Base-by-base conservation (phyloP, 495 filamentous ascomycete genomes). In the Schizothecium vesticola region DNA sequence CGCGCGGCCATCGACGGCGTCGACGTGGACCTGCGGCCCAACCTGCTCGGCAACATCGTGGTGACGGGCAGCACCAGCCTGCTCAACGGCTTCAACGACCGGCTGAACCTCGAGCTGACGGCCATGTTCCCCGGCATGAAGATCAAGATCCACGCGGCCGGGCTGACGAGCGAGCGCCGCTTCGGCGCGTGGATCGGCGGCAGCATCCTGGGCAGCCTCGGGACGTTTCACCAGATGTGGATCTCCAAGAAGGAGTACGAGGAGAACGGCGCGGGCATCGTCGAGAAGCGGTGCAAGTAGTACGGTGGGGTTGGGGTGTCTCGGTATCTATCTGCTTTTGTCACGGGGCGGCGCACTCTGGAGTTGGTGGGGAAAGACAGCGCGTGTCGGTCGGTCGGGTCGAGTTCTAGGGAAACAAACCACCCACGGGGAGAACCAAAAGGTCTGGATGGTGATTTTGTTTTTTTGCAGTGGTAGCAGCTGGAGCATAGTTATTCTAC, bases 171-270 rank as follows among this genome's bases (percentile, higher is more conserved):
- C 13, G 95, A 99, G 86, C 81, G 95, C 62, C 88, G 90, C 66
- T 98, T 94, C 78, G 93, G 91, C 13, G 89, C 90, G 29, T 99
- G 96, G 96, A 91, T 99, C 70, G 95, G 95, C 25, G 95, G 95
- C 16, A 97, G 93, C 81, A 97, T 99, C 71, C 81, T 98, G 73
- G 94, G 91, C 3, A 97, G 93, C 80, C 78, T 99, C 82, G 96
- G 96, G 10, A 97, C 92, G n/a, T 99, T 99, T 79, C 95, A 99
- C 82, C 94, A 97, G 76, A 91, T 98, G 91, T 99, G 95, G 95
- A 93, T 99, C 70, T 92, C 89, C 21, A 88, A 82, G 76, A 90
- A 91, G 80, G 90, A 93, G 82, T 93, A 92, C 78, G 88, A 91
- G 68, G 90, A 93, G 80, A 89, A 90, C 76, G 90, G 90, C 13